These are phyloP conservation scores for Chlorella sp. DNA, from an alignment of 139 green algal species.

Conservation along the genomic window DNA sequence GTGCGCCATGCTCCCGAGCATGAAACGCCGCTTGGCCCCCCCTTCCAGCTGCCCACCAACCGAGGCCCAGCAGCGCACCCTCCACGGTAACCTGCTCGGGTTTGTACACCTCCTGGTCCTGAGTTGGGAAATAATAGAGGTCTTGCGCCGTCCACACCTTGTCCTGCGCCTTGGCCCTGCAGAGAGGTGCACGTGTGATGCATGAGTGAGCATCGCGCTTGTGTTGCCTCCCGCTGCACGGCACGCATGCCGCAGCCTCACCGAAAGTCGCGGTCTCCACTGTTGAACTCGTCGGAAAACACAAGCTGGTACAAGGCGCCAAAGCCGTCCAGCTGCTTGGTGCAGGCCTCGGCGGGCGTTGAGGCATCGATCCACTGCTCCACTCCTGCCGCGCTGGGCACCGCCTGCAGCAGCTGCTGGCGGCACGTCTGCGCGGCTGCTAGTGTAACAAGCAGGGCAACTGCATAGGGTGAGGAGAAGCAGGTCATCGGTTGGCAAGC, in stretches of 20 bases:
- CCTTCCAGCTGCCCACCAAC: background rate
- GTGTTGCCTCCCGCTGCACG: no score
- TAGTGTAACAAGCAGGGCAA: background rate
- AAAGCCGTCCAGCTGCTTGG: slow-evolving; percentile 31
- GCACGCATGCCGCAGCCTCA: slow-evolving; percentile 5
- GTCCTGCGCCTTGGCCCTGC: slow-evolving; percentile 4
- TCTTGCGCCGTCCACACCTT: slow-evolving; percentile 45
- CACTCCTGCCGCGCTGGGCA: background rate
- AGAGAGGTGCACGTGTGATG: no score
- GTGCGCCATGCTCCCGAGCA: background rate
- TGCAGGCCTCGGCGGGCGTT: slow-evolving; percentile 36
- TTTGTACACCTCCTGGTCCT: slow-evolving; percentile 35
- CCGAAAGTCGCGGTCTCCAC: slow-evolving; percentile 34
- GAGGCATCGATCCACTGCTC: slow-evolving; percentile 46
- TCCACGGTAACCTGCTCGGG: slow-evolving; percentile 34
- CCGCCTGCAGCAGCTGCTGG: background rate
- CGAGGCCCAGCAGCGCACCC: background rate
- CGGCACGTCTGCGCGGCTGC: background rate
- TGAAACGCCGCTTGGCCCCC: no score
- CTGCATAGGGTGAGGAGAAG: background rate
- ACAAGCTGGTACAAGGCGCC: slow-evolving; percentile 37
- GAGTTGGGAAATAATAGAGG: slow-evolving; percentile 41
- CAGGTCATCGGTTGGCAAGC: no score
- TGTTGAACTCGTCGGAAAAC: slow-evolving; percentile 62
- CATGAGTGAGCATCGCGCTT: no score